phyloP scores from a whole-genome alignment of 768 basidiomycete species.

The Amanita subjunquillea region DNA sequence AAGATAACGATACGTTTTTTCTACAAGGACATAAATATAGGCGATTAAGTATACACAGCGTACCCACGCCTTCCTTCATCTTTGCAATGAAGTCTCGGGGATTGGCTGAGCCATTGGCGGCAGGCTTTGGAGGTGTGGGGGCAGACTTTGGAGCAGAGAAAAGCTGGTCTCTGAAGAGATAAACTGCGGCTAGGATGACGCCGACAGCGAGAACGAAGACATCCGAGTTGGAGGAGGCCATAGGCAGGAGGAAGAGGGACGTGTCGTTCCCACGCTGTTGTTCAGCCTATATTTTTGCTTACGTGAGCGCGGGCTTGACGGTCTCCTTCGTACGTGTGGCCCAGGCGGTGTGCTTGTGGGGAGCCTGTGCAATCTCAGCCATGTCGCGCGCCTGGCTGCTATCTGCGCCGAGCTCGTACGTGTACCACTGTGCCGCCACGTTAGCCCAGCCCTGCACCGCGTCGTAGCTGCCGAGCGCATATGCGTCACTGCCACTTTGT shows the following conservation, averaged over 20 bases:
- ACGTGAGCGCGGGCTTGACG: slow-evolving; percentile 22
- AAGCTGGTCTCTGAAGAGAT: slow-evolving; percentile 78
- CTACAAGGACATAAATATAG: slow-evolving; percentile 27
- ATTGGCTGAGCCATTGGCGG: slow-evolving; percentile 64
- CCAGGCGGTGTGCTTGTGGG: slow-evolving; percentile 40
- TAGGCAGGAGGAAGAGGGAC: slow-evolving; percentile 17
- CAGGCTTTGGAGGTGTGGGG: slow-evolving; percentile 31
- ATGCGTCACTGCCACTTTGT: not conserved
- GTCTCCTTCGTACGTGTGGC: slow-evolving; percentile 23
- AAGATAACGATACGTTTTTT: slow-evolving; percentile 97
- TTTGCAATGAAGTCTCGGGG: slow-evolving; percentile 92
- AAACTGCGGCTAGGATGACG: slow-evolving; percentile 63
- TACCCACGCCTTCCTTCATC: slow-evolving; percentile 86
- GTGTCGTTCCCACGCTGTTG: slow-evolving; percentile 7
- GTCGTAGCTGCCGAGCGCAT: slow-evolving; percentile 22
- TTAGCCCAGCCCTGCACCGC: slow-evolving; percentile 42
- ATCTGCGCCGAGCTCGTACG: slow-evolving; percentile 44
- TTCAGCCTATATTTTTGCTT: no score
- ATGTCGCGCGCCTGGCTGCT: slow-evolving; percentile 37
- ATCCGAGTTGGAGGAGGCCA: slow-evolving; percentile 65
- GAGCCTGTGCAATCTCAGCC: slow-evolving; percentile 19
- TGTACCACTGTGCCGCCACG: slow-evolving; percentile 42
- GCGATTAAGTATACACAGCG: not conserved
- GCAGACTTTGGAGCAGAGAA: slow-evolving; percentile 54
- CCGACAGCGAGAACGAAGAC: slow-evolving; percentile 63